These are phyloP conservation scores for Tothia fuscella DNA, from an alignment of 2,329 filamentous ascomycete genomes.

Conservation along the genomic window DNA sequence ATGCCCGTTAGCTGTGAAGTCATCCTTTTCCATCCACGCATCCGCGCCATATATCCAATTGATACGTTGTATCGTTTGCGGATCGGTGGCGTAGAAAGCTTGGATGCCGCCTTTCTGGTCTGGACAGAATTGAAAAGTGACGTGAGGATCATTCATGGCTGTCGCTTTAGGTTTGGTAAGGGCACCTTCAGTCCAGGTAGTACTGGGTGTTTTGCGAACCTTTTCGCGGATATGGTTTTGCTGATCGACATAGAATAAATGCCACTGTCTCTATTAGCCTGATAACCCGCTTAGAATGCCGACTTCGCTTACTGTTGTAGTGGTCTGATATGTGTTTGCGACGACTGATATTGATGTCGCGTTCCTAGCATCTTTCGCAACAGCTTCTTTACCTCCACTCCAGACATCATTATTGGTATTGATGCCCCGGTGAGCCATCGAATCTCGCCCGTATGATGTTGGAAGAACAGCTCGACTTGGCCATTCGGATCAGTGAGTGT, in stretches of 20 bases:
- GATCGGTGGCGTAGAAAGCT: not conserved
- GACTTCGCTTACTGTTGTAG: not conserved
- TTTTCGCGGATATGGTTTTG: not conserved
- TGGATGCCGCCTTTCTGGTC: not conserved
- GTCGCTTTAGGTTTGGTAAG: not conserved
- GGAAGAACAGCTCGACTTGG: not conserved
- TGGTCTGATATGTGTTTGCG: not conserved
- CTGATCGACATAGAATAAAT: not conserved
- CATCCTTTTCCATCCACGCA: not conserved
- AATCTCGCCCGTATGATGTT: not conserved
- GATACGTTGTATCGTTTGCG: not conserved
- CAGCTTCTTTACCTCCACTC: not conserved
- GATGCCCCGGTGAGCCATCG: not conserved
- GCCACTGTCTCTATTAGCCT: not conserved
- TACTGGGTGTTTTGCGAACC: not conserved
- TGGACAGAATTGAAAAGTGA: not conserved
- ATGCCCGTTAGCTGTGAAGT: slow-evolving; percentile 5
- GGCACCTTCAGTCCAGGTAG: not conserved
- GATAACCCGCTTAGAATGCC: not conserved
- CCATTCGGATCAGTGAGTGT: not conserved
- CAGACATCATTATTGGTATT: not conserved
- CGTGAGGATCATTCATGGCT: not conserved
- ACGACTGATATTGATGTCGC: not conserved
- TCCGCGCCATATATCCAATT: not conserved
- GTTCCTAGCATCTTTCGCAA: not conserved